Evolutionary conservation across 2,329 filamentous ascomycete genomes (phyloP), one percentile per base, ranked within the genome.

Genomic region (Graphilbum fragrans): DNA sequence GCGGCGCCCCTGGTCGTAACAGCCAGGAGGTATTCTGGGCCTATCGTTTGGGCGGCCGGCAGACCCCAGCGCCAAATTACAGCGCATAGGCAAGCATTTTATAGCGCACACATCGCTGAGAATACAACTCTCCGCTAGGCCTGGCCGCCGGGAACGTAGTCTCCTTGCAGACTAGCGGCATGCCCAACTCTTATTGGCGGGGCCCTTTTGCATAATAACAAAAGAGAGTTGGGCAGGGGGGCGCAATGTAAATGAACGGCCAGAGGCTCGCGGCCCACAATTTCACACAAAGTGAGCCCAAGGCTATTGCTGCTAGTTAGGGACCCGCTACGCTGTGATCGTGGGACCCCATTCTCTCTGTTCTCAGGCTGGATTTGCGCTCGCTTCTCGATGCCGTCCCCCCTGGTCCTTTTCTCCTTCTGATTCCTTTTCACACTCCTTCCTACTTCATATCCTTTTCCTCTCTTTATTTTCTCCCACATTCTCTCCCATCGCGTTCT

Each of bases 401-500:
- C 18, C 35, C 25, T 29, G 14, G 25, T 38, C 18, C 27, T 39
- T 16, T 18, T 21, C 7, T 18, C 22, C 20, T 27, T 19, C 21
- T 11, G 11, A 6, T 18, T 25, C 21, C 11, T 22, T 16, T 33
- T 25, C 22, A 20, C 37, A 20, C 32, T 37, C 14, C 17, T 12
- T 17, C 12, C 22, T 22, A 20, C 22, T 21, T 33, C 12, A 35
- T 39, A 38, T 38, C 45, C 45, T 37, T 44, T 42, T 41, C 29
- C 34, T 48, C 43, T 38, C 20, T 22, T 23, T 33, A 10, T 18
- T 20, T 34, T 23, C 14, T 9, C 11, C 22, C 14, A 12, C 18
- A 45, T 45, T 48, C 46, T 37, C 37, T 35, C 18, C 39, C 37
- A 38, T n/a, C n/a, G n/a, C 27, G 39, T 35, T 43, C 40, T 39